Percentiles rank a stretch among this genome's conserved stretches.
These are phyloP conservation scores for Podaxis sp. DNA, from an alignment of 768 basidiomycete genomes.

Conservation along the genomic window DNA sequence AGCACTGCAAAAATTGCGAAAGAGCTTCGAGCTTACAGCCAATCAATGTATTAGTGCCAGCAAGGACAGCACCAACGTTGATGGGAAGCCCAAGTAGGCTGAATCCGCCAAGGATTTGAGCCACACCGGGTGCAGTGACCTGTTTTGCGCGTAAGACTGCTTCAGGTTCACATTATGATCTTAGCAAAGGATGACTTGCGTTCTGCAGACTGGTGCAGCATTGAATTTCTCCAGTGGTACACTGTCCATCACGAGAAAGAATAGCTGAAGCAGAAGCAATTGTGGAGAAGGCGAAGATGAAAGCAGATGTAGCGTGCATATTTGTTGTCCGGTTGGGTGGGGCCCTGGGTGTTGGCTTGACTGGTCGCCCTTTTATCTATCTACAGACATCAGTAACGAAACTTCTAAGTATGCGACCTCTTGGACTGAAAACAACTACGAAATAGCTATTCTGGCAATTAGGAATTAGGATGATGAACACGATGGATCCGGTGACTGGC, in stretches of 20 bases:
- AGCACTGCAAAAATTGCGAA: background rate
- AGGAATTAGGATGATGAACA: no score
- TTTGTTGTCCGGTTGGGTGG: background rate
- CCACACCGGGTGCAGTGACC: background rate
- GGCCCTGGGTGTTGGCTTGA: no score
- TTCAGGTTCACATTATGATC: background rate
- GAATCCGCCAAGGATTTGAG: background rate
- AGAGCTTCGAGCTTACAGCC: constrained; percentile 6
- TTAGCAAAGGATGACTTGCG: background rate
- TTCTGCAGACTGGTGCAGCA: constrained; percentile 10
- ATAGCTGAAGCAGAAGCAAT: background rate
- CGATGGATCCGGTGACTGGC: no score
- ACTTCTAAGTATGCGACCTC: no score
- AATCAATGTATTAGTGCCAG: constrained; percentile 3
- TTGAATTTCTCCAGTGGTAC: constrained; percentile 6
- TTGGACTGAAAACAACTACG: no score
- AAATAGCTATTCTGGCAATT: no score
- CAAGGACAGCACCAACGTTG: background rate
- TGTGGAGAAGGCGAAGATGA: background rate
- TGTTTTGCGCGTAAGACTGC: background rate
- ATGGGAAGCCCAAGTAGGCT: background rate
- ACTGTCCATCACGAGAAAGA: background rate
- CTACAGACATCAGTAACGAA: no score
- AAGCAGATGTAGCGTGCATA: background rate
- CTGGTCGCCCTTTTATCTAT: no score